These are phyloP conservation scores for Zymoseptoria crescenta DNA, from an alignment of 2,329 filamentous ascomycete genomes.

Conservation along the genomic window DNA sequence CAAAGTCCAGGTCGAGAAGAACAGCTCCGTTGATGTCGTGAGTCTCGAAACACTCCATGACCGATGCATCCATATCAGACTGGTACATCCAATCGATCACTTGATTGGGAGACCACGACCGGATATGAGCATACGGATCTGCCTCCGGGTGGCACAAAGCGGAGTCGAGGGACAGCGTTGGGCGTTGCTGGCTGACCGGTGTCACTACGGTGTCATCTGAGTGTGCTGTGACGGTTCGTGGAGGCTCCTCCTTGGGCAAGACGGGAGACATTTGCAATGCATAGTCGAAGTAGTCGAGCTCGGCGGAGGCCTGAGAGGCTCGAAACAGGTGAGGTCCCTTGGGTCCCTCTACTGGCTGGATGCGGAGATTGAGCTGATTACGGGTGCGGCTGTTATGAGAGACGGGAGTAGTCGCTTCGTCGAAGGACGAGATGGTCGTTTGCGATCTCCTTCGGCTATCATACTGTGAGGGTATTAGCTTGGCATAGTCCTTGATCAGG, in stretches of 20 bases:
- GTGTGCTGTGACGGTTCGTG: slow-evolving; percentile 30
- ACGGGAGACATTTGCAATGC: slow-evolving; percentile 64
- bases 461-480: slow-evolving; percentile 14
- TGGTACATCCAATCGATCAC: slow-evolving; percentile 83
- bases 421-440: slow-evolving; percentile 79
- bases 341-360: slow-evolving; percentile 67
- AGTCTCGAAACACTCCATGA: slow-evolving; percentile 76
- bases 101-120: slow-evolving; percentile 64
- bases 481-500: not conserved
- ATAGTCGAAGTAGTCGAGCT: slow-evolving; percentile 41
- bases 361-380: slow-evolving; percentile 55
- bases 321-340: slow-evolving; percentile 82
- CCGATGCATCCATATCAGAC: slow-evolving; percentile 65
- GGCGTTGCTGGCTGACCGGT: slow-evolving; percentile 13
- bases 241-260: slow-evolving; percentile 54
- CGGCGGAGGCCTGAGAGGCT: slow-evolving; percentile 55
- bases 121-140: slow-evolving; percentile 34
- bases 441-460: slow-evolving; percentile 62
- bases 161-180: slow-evolving; percentile 24
- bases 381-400: slow-evolving; percentile 49
- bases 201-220: slow-evolving; percentile 25
- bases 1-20: slow-evolving; percentile 82
- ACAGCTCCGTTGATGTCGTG: slow-evolving; percentile 91
- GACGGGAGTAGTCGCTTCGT: slow-evolving; percentile 72
- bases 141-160: slow-evolving; percentile 10